Conservation (phyloP, 257 asterid genomes). For the Buddleja alternifolia region DNA sequence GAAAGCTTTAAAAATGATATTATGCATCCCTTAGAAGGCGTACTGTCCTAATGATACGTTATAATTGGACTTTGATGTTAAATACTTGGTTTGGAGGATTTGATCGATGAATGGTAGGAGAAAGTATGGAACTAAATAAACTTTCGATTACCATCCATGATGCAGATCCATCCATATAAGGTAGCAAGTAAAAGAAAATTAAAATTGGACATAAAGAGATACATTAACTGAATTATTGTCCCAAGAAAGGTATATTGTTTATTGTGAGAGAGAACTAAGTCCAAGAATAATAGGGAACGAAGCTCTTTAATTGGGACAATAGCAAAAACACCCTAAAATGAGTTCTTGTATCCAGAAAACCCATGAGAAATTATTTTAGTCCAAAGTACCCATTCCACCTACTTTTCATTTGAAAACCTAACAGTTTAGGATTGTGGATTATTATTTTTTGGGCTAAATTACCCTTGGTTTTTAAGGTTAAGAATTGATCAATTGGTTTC, state of each 20-base stretch:
- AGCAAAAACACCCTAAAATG: too few relatives aligned
- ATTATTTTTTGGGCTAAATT: too few relatives aligned
- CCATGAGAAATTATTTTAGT: too few relatives aligned
- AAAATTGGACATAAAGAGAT: not conserved
- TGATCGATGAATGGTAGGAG: not conserved
- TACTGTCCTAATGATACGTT: not conserved
- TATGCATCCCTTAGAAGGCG: not conserved
- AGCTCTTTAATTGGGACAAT: slow-evolving; percentile 8
- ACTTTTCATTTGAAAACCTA: too few relatives aligned
- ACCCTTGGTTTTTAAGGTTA: too few relatives aligned
- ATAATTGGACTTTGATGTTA: not conserved
- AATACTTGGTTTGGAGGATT: not conserved
- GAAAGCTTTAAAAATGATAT: not conserved
- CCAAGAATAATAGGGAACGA: not conserved
- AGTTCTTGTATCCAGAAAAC: too few relatives aligned
- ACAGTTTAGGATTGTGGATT: too few relatives aligned
- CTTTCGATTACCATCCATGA: not conserved
- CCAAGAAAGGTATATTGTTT: slow-evolving; percentile 18
- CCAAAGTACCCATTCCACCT: too few relatives aligned
- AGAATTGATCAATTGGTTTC: too few relatives aligned
- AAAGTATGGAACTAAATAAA: not conserved
- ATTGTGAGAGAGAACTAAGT: not conserved
- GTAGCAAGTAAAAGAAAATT: too few relatives aligned
- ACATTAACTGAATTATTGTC: slow-evolving; percentile 2
- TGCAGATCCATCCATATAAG: not conserved